These are phyloP conservation scores for Kalmanozyma brasiliensis DNA, from an alignment of 1,284 basidiomycete species.

Conservation along the genomic window DNA sequence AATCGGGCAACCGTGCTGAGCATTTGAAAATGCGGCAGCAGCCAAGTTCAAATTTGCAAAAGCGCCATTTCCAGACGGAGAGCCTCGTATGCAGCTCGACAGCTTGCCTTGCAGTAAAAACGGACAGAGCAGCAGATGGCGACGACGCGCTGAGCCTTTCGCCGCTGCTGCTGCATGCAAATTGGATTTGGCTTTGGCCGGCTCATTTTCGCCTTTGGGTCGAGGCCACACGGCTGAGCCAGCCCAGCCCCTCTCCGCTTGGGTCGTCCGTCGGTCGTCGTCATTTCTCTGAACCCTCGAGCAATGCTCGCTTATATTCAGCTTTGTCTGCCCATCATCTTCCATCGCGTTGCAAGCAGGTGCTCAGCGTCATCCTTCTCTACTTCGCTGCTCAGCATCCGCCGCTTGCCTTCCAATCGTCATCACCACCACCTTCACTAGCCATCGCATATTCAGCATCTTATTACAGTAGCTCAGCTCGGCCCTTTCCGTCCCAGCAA, in stretches of 20 bases:
- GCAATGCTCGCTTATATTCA: neutral
- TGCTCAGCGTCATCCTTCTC: neutral
- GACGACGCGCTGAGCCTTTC: too few relatives aligned
- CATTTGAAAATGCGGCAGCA: too few relatives aligned
- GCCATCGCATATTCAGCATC: neutral
- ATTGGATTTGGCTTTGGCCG: too few relatives aligned
- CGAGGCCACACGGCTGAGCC: too few relatives aligned
- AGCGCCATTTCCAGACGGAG: too few relatives aligned
- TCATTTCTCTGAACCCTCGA: slow-evolving; percentile 6
- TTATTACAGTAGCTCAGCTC: slow-evolving; percentile 4
- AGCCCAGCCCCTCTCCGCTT: neutral
- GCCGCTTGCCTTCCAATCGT: neutral
- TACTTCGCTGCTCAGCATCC: neutral
- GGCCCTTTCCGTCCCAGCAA: neutral
- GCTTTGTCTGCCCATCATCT: neutral
- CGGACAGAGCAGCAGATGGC: too few relatives aligned
- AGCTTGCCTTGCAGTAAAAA: too few relatives aligned
- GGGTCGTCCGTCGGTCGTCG: slow-evolving; percentile 7
- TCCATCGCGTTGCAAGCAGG: neutral
- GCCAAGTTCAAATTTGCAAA: too few relatives aligned
- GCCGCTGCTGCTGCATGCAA: too few relatives aligned
- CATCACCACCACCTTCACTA: neutral
- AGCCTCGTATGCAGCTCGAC: too few relatives aligned
- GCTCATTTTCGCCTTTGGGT: too few relatives aligned
- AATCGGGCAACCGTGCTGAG: too few relatives aligned